Evolutionary conservation across 768 basidiomycete species (phyloP).

Genomic region (Lyophyllum atratum): DNA sequence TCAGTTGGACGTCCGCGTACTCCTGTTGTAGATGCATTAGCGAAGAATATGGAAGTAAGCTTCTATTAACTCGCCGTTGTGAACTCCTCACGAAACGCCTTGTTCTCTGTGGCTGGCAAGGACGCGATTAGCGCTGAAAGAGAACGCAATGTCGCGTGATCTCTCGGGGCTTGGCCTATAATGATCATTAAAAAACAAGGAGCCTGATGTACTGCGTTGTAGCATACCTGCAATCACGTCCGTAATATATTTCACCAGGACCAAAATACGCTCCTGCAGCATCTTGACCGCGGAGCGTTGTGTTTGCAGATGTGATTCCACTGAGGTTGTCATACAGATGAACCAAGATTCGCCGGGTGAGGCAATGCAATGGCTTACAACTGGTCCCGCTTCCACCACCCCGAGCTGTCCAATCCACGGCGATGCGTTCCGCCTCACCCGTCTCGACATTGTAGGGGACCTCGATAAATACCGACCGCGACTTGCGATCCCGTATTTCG

Average conservation of each 20-base stretch:
- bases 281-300: slow-evolving; percentile 96
- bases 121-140: slow-evolving; percentile 86
- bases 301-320: slow-evolving; percentile 87
- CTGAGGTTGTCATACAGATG: slow-evolving; percentile 38
- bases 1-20: slow-evolving; percentile 94
- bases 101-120: slow-evolving; percentile 83
- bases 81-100: slow-evolving; percentile 85
- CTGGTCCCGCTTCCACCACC: slow-evolving; percentile 83
- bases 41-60: not conserved
- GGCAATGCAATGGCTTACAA: slow-evolving; percentile 47
- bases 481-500: slow-evolving; percentile 78
- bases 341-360: not conserved
- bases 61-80: slow-evolving; percentile 57
- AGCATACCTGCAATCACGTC: slow-evolving; percentile 71
- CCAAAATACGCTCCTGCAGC: slow-evolving; percentile 87
- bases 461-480: slow-evolving; percentile 80
- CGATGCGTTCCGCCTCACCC: slow-evolving; percentile 97
- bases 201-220: not conserved
- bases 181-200: not conserved
- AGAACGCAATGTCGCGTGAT: slow-evolving; percentile 81
- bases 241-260: slow-evolving; percentile 86
- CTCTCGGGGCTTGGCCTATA: slow-evolving; percentile 69
- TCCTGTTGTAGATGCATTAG: slow-evolving; percentile 53
- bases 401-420: slow-evolving; percentile 93
- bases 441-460: slow-evolving; percentile 91